These are phyloP conservation scores for Candida easanensis DNA, from an alignment of 805 yeast genomes.

Conservation along the genomic window DNA sequence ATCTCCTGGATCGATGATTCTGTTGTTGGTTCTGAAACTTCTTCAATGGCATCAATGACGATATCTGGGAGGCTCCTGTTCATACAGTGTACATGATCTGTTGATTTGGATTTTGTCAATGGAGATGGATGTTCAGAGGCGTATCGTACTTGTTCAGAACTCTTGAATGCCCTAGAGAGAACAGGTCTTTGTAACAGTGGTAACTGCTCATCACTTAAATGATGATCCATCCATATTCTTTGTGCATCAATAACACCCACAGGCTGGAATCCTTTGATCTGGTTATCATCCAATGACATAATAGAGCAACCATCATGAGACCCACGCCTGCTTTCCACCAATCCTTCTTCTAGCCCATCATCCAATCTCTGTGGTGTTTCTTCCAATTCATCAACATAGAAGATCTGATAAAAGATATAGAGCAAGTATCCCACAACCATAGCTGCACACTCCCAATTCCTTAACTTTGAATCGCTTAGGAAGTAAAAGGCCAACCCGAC, in stretches of 20 bases:
- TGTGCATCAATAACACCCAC: slow-evolving; percentile 39
- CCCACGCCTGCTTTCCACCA: background rate
- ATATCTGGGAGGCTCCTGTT: background rate
- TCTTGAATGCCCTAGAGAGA: slow-evolving; percentile 2
- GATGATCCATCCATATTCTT: slow-evolving; percentile 28
- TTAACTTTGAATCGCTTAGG: slow-evolving; percentile 53
- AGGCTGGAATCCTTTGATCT: slow-evolving; percentile 23
- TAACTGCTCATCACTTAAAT: background rate
- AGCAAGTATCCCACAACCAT: slow-evolving; percentile 54
- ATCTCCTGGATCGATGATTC: background rate
- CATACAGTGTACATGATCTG: slow-evolving; percentile 9
- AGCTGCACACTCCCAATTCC: slow-evolving; percentile 50
- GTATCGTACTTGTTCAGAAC: slow-evolving; percentile 2
- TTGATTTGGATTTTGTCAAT: slow-evolving; percentile 1
- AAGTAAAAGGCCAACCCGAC: slow-evolving; percentile 49
- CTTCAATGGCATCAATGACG: background rate
- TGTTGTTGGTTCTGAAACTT: slow-evolving; percentile 7
- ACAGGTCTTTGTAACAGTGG: slow-evolving; percentile 2
- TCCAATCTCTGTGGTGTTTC: background rate
- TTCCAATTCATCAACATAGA: slow-evolving; percentile 25
- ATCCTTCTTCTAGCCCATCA: slow-evolving; percentile 3
- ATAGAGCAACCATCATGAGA: slow-evolving; percentile 3
- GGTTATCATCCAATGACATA: slow-evolving; percentile 22
- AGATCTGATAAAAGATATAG: slow-evolving; percentile 52
- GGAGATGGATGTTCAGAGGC: background rate